A percentile compares a stretch with the other conserved stretches of the same genome.
Evolutionary conservation across 345 rosid genomes (phyloP).

Genomic region (Pugionium cornutum): DNA sequence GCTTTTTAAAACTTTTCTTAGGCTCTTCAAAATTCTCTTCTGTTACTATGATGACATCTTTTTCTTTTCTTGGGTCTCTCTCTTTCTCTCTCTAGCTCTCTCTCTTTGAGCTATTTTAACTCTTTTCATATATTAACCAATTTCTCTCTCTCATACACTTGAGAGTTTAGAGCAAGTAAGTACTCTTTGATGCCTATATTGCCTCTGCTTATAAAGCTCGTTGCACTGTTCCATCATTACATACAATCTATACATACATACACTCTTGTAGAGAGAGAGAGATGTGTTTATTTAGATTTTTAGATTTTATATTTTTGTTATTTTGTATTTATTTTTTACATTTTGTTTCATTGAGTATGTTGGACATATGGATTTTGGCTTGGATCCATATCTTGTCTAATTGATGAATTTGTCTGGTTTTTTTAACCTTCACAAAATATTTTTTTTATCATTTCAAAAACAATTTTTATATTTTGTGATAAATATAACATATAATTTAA

Average conservation of each 20-base stretch:
- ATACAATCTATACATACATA: conserved; percentile 33
- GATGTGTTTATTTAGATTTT: conserved; percentile 26
- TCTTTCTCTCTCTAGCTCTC: conserved; percentile 32
- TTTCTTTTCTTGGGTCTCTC: conserved; percentile 27
- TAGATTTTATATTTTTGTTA: conserved; percentile 42
- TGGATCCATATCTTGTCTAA: conserved; percentile 44
- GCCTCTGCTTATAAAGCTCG: conserved; percentile 41
- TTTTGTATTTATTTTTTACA: conserved; percentile 41
- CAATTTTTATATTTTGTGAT: not conserved
- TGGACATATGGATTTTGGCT: conserved; percentile 30
- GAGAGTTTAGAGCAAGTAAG: conserved; percentile 33
- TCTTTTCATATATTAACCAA: conserved; percentile 30
- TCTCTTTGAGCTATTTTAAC: conserved; percentile 25
- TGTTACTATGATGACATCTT: conserved; percentile 39
- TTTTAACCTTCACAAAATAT: conserved; percentile 34
- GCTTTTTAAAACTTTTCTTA: conserved; percentile 56
- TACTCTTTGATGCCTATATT: conserved; percentile 33
- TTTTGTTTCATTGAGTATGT: conserved; percentile 41
- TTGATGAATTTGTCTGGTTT: conserved; percentile 42
- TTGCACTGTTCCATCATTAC: conserved; percentile 38
- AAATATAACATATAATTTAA: too few species aligned
- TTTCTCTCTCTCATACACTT: conserved; percentile 31
- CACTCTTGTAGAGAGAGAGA: conserved; percentile 15
- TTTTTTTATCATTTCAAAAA: not conserved
- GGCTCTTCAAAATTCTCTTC: conserved; percentile 36